Evolutionary conservation across 805 yeast species (phyloP), one percentile per base, ranked within the genome.

Genomic region (Teunomyces pallodes): DNA sequence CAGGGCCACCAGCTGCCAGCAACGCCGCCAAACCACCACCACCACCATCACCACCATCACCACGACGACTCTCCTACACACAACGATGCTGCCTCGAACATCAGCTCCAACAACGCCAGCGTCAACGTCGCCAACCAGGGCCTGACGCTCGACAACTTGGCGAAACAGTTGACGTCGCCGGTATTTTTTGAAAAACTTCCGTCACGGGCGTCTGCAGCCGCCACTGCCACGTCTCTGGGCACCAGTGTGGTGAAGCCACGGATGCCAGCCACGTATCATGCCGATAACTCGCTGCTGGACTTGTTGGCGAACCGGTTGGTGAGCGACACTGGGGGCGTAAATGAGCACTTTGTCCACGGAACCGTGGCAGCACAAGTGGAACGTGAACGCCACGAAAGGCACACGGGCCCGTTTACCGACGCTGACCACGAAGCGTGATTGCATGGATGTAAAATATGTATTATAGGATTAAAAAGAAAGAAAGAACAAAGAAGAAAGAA

Each of bases 171-270:
- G 20, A 59, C 68, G 27, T 52, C 54, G 32, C 75, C 72, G 20
- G 56, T 54, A 8, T 63, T 69, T 42, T 69, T 69, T 46, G 76
- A 68, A 43, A 72, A 70, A 51, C 54, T 69, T 45, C 77, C 75
- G 12, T 59, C 70, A 12, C 59, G 69, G 27, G 65, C 66, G 13
- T n/a, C 43, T 10, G 31, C 27, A 1, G 8, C 43, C 1, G 24
- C 43, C n/a, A 27, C n/a, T 7, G 20, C 33, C 8, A 5, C 31
- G 4, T 30, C 17, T 10, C 43, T 9, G n/a, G 57, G 63, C 28
- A 61, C 67, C 26, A 57, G 62, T 30, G 48, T 43, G 20, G 50
- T 52, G 50, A 59, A 56, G 46, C 58, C 55, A 9, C 47, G 59
- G 14, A 39, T 36, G 29, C 32, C 26, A 2, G 9, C 44, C 13